phyloP scores from a whole-genome alignment of 768 basidiomycete species.

The Holtermannia corniformis region DNA sequence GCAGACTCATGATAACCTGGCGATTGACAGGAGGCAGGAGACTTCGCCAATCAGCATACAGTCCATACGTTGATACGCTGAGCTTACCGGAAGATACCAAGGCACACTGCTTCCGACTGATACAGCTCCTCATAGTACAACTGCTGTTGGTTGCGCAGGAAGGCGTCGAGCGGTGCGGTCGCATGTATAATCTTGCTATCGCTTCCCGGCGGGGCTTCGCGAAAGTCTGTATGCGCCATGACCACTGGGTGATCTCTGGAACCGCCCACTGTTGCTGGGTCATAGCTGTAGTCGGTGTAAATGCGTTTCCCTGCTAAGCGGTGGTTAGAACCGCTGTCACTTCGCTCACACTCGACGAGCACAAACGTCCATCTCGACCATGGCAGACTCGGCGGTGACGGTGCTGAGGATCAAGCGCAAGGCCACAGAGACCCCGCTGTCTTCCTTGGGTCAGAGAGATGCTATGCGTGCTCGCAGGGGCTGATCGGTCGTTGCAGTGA shows the following conservation, averaged over 20 bases:
- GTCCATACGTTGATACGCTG: not conserved
- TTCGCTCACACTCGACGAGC: no score
- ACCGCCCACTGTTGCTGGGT: no score
- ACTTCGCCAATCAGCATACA: slow-evolving; percentile 7
- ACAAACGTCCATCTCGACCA: not conserved
- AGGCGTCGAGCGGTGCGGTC: slow-evolving; percentile 31
- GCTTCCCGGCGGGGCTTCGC: not conserved
- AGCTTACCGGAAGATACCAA: slow-evolving; percentile 36
- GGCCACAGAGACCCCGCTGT: slow-evolving; percentile 38
- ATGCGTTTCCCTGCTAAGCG: no score
- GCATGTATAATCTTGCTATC: slow-evolving; percentile 2
- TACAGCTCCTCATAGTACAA: slow-evolving; percentile 36
- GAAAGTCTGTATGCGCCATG: not conserved
- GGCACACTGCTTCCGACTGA: slow-evolving; percentile 34
- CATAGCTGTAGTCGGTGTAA: no score
- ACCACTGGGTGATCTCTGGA: no score
- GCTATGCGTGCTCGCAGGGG: not conserved
- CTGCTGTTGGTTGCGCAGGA: slow-evolving; percentile 33
- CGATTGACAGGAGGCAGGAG: slow-evolving; percentile 34
- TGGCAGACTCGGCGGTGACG: slow-evolving; percentile 14
- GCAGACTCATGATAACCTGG: slow-evolving; percentile 32
- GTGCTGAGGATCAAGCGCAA: slow-evolving; percentile 42
- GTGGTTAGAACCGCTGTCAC: no score
- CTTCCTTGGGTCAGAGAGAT: slow-evolving; percentile 31
- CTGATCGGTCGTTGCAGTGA: slow-evolving; percentile 33